phyloP scores from a whole-genome alignment of 129 eudicot genomes.

The Flaveria sonorensis region DNA sequence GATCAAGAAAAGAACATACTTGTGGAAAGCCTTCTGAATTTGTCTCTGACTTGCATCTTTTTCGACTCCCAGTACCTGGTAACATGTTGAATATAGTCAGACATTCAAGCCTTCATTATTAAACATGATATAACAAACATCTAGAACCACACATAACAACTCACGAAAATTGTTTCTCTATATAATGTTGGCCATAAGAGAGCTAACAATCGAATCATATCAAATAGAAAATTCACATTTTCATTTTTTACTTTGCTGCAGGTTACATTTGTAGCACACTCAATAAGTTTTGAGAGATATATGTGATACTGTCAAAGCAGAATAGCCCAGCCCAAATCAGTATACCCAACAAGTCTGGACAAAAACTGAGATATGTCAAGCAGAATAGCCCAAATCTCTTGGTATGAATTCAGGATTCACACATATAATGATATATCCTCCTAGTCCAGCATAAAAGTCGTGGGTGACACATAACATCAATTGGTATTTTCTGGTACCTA shows the following conservation, averaged over 20 bases:
- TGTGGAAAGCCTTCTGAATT: slow-evolving; percentile 96
- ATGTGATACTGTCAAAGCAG: background rate
- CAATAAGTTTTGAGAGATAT: background rate
- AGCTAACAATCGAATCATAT: background rate
- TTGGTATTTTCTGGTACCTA: too few relatives aligned
- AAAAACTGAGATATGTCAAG: background rate
- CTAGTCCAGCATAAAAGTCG: background rate
- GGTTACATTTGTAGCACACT: background rate
- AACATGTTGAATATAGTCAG: slow-evolving; percentile 1
- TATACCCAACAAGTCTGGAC: too few relatives aligned
- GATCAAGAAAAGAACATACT: slow-evolving; percentile 47
- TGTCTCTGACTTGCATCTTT: slow-evolving; percentile 82
- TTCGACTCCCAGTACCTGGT: slow-evolving; percentile 91
- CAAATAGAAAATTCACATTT: background rate
- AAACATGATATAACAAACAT: background rate
- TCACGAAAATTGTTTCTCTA: background rate
- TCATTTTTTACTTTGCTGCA: background rate
- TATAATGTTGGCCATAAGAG: background rate
- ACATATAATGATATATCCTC: background rate
- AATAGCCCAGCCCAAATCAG: background rate
- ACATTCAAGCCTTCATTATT: background rate
- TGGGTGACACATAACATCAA: too few relatives aligned
- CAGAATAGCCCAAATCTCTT: background rate
- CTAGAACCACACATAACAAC: background rate
- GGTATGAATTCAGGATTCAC: slow-evolving; percentile 5